phyloP scores from a whole-genome alignment of 2,329 filamentous ascomycete genomes.

The Amauroascus verrucosus region DNA sequence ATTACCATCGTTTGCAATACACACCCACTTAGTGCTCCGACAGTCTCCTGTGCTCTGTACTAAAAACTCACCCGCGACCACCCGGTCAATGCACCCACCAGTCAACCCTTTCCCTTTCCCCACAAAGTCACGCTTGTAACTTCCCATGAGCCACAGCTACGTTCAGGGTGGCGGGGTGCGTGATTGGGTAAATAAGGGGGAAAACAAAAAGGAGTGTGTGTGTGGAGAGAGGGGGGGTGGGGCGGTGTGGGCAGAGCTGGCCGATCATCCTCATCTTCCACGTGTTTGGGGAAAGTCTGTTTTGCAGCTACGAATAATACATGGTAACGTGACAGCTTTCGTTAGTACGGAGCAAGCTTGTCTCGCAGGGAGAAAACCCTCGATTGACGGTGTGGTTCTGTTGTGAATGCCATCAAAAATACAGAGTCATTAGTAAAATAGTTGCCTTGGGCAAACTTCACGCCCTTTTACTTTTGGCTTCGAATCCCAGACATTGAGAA shows the following conservation, averaged over 20 bases:
- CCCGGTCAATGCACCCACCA: conserved; percentile 8
- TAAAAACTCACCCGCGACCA: background rate
- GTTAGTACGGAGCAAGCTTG: conserved; percentile 4
- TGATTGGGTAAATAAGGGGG: background rate
- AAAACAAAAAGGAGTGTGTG: no score
- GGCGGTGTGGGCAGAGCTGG: background rate
- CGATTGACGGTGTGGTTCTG: no score
- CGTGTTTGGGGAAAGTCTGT: conserved; percentile 8
- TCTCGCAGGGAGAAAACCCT: no score
- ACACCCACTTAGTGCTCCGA: background rate
- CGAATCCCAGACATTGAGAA: background rate
- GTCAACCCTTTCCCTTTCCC: no score
- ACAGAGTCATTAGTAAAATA: no score
- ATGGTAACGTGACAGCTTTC: no score
- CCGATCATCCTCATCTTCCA: conserved; percentile 11
- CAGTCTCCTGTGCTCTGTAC: background rate
- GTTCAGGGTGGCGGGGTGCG: background rate
- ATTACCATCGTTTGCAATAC: background rate
- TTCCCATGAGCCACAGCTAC: background rate
- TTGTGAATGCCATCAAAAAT: no score
- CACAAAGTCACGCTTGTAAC: background rate
- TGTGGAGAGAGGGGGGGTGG: background rate
- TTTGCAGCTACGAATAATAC: no score
- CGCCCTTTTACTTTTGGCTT: no score
- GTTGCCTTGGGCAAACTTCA: no score